phyloP scores from a whole-genome alignment of 768 basidiomycete genomes.

The Amanita molliuscula region DNA sequence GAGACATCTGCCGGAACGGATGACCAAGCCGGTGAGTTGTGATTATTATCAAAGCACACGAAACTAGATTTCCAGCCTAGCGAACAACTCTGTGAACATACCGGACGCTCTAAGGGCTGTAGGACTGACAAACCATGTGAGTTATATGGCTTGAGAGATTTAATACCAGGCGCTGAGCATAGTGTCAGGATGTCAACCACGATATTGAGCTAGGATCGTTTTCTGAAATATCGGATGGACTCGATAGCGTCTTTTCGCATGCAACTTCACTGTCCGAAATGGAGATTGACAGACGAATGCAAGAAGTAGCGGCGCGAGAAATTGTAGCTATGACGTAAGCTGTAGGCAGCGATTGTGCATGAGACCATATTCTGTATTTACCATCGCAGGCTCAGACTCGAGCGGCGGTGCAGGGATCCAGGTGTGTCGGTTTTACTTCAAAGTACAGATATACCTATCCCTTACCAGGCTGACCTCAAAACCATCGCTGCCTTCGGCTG shows the following conservation, averaged over 20 bases:
- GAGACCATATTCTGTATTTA: slow-evolving; percentile 30
- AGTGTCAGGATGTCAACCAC: not conserved
- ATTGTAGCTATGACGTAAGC: slow-evolving; percentile 1
- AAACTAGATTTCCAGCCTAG: not conserved
- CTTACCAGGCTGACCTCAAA: slow-evolving; percentile 69
- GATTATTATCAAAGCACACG: not conserved
- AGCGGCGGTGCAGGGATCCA: slow-evolving; percentile 89
- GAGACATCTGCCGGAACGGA: not conserved
- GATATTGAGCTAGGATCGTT: not conserved
- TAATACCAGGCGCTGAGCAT: not conserved
- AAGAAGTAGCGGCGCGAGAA: not conserved
- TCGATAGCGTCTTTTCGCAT: not conserved
- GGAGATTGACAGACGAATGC: slow-evolving; percentile 1
- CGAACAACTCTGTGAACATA: not conserved
- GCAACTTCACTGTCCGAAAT: not conserved
- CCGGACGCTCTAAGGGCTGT: not conserved
- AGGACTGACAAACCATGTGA: not conserved
- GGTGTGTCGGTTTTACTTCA: slow-evolving; percentile 26
- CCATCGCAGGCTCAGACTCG: slow-evolving; percentile 76
- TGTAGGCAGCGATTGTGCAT: not conserved
- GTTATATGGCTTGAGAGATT: not conserved
- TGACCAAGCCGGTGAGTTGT: not conserved
- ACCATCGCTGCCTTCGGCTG: slow-evolving; percentile 71
- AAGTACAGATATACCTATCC: not conserved
- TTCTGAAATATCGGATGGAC: not conserved